Evolutionary conservation across 164 flowering plant species (phyloP).

Genomic region (Tetracentron sinense): DNA sequence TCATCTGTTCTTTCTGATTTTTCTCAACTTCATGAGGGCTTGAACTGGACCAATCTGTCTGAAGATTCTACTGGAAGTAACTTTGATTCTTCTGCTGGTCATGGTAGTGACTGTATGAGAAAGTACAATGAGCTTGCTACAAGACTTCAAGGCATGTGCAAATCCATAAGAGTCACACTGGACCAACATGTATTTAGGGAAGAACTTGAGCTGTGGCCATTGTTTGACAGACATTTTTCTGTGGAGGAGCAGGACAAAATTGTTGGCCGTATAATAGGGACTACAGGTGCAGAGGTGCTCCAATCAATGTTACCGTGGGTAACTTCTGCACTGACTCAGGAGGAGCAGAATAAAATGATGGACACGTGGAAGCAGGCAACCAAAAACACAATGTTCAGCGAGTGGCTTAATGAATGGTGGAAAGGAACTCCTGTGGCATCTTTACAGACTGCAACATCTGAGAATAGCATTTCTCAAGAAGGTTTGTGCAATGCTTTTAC

Average conservation of each 20-base stretch:
- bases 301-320: conserved; percentile 99
- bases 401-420: conserved; percentile 99
- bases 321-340: conserved; percentile 81
- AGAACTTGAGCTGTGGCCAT: conserved; percentile 96
- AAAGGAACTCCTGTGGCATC: conserved; percentile 46
- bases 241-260: conserved; percentile 95
- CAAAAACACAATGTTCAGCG: conserved; percentile 92
- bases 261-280: conserved; percentile 91
- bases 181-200: conserved; percentile 86
- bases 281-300: conserved; percentile 95
- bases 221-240: conserved; percentile 82
- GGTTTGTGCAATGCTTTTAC: conserved; percentile 31
- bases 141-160: conserved; percentile 94
- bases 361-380: conserved; percentile 93
- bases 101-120: conserved; percentile 23
- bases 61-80: conserved; percentile 18
- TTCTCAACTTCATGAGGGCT: conserved; percentile 46
- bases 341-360: conserved; percentile 95
- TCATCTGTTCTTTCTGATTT: conserved; percentile 71
- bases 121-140: conserved; percentile 70
- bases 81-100: conserved; percentile 17
- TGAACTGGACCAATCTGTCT: conserved; percentile 18
- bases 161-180: conserved; percentile 81
- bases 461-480: conserved; percentile 38
- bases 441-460: conserved; percentile 31